phyloP scores from a whole-genome alignment of 139 green algal species.

The Spirogloea muscicola region DNA sequence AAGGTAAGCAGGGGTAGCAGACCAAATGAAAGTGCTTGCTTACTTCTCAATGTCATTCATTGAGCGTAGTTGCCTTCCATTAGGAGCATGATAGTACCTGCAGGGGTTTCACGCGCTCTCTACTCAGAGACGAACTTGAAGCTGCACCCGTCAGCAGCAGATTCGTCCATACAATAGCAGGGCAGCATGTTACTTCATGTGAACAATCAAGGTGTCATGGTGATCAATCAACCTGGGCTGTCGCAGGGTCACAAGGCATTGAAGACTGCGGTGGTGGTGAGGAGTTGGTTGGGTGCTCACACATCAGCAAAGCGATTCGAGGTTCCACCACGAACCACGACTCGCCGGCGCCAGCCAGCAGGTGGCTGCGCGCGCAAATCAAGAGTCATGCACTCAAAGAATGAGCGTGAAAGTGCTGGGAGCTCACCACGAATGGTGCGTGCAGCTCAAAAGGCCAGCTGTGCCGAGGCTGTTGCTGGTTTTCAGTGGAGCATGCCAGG shows the following conservation, averaged over 20 bases:
- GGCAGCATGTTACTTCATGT: not conserved
- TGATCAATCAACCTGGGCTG: not conserved
- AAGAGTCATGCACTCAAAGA: too few species aligned
- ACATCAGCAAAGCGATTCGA: slow-evolving; percentile 23
- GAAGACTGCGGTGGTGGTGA: not conserved
- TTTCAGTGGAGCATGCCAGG: too few species aligned
- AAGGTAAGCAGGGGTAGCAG: too few species aligned
- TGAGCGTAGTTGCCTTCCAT: not conserved
- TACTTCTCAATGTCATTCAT: slow-evolving; percentile 14
- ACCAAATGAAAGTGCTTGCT: too few species aligned
- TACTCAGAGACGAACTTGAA: too few species aligned
- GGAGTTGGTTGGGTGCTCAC: not conserved
- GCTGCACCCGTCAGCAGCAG: not conserved
- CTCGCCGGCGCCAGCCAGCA: slow-evolving; percentile 13
- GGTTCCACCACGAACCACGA: slow-evolving; percentile 20
- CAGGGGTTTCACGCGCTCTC: too few species aligned
- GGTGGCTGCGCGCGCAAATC: too few species aligned
- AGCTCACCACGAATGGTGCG: too few species aligned
- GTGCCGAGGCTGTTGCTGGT: too few species aligned
- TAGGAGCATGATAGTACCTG: slow-evolving; percentile 5
- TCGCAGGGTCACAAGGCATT: not conserved
- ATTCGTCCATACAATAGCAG: not conserved
- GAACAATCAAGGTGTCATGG: slow-evolving; percentile 5
- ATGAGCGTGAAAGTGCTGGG: too few species aligned
- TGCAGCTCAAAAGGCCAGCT: too few species aligned